phyloP scores from a whole-genome alignment of 495 filamentous ascomycete genomes.

The Pyrenopolyporus hunteri region DNA sequence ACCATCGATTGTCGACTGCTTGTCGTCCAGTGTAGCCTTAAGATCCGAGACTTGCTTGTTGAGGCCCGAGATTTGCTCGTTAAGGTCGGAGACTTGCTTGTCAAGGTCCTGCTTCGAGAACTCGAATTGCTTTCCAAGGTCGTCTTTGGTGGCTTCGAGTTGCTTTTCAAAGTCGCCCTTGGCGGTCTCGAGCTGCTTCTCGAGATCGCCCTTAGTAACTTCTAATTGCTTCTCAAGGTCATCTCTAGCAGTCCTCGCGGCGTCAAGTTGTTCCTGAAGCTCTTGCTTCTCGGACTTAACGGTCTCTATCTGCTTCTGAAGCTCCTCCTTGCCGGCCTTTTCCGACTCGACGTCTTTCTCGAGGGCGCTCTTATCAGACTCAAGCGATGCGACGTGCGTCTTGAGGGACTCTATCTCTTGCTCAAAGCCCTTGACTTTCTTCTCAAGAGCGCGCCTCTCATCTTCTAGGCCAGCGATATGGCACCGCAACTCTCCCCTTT shows the following conservation, averaged over 20 bases:
- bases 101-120: conserved; percentile 36
- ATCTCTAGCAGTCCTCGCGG: conserved; percentile 29
- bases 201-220: conserved; percentile 22
- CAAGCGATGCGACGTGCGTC: conserved; percentile 24
- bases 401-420: conserved; percentile 28
- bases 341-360: conserved; percentile 27
- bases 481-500: conserved; percentile 14
- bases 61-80: no score
- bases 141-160: conserved; percentile 25
- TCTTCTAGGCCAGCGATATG: conserved; percentile 40
- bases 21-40: conserved; percentile 41
- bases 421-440: conserved; percentile 26
- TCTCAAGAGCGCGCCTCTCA: conserved; percentile 19
- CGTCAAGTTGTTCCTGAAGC: conserved; percentile 43
- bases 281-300: conserved; percentile 28
- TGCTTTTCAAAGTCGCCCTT: conserved; percentile 32
- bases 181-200: conserved; percentile 20
- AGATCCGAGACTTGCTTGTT: conserved; percentile 44
- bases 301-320: conserved; percentile 22
- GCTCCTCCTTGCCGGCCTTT: conserved; percentile 27
- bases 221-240: conserved; percentile 31
- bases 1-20: conserved; percentile 38
- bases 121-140: conserved; percentile 28
- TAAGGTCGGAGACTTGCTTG: conserved; percentile 42
- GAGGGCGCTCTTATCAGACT: conserved; percentile 27